A percentile compares a stretch with the other conserved stretches of the same genome.
Evolutionary conservation across 2,329 filamentous ascomycete genomes (phyloP).

Genomic region (Laburnicola sp.): DNA sequence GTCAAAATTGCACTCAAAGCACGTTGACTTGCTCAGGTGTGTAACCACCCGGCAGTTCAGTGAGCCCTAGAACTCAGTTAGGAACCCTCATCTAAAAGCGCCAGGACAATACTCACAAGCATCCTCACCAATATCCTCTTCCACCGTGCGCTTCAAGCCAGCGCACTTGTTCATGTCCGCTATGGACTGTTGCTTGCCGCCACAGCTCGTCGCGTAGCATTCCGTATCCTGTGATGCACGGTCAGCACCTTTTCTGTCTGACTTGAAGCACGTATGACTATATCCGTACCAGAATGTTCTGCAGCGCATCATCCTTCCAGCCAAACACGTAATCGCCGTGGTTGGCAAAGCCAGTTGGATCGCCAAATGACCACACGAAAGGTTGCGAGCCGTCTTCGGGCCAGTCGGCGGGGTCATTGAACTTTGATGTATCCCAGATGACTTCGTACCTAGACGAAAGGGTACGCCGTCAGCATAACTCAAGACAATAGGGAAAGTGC

Average conservation of each 20-base stretch:
- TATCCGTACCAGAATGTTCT: conserved; percentile 11
- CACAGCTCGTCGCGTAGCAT: conserved; percentile 14
- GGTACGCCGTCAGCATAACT: too few species aligned
- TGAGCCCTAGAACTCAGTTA: too few species aligned
- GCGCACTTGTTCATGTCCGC: conserved; percentile 18
- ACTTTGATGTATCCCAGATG: conserved; percentile 21
- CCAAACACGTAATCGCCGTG: conserved; percentile 58
- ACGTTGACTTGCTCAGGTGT: too few species aligned
- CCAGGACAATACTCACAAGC: conserved; percentile 26
- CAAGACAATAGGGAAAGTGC: too few species aligned
- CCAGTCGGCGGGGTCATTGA: conserved; percentile 17
- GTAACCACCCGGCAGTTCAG: too few species aligned
- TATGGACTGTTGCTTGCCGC: conserved; percentile 14
- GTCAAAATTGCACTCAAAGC: too few species aligned
- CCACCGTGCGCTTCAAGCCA: conserved; percentile 51
- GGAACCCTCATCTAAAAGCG: too few species aligned
- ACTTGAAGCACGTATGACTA: neutral
- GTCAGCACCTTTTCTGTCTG: neutral
- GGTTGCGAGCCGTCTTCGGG: conserved; percentile 23
- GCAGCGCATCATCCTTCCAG: conserved; percentile 48
- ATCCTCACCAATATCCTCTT: conserved; percentile 48
- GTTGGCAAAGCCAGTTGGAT: conserved; percentile 48
- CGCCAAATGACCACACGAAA: conserved; percentile 22
- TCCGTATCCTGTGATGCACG: conserved; percentile 8
- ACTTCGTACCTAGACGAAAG: conserved; percentile 13